Evolutionary conservation across 169 alveolate species (phyloP), one percentile per base, ranked within the genome.

Genomic region (Ichthyophthirius multifiliis): DNA sequence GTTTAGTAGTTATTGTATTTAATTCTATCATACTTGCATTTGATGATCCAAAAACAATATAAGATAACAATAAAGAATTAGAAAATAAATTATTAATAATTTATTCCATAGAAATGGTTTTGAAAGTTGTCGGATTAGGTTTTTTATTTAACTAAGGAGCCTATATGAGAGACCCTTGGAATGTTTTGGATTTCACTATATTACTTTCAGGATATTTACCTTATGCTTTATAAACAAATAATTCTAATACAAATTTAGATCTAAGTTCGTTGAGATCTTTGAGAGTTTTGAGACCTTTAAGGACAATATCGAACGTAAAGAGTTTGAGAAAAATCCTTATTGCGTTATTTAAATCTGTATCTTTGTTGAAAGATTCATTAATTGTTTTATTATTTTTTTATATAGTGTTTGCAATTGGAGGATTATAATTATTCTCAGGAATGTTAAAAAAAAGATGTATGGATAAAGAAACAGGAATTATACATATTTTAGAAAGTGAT

Each of bases 91-190:
- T 92, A 65, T 83, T 88, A 30, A 67, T 67, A 45, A 78, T 87
- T 44, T 88, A 89, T 75, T 82, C 94, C 10, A 20, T 85, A 27
- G 94, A 92, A 74, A 87, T 90, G 16, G 43, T 65, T 18, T 47
- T 92, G 15, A 92, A 92, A 75, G 89, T 92, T 20, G 65, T 86
- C 4, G 84, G 89, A 0, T 67, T 47, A 23, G 93, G 90, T 20
- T 86, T 90, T 23, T 15, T 81, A 23, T 32, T 83, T 1, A 81
- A 83, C 2, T 84, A 86, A 82, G 76, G 18, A 45, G 46, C 39
- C n/a, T 91, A 91, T 79, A 31, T 91, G 30, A 88, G 89, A 86
- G 93, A 91, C 55, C 65, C 35, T 20, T 91, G 96, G 93, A 92
- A 89, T 76, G 74, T 79, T 30, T 23, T 92, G 3, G 96, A 92